Conservation (phyloP, 1,284 basidiomycete species). For the Ceratobasidium sp. region DNA sequence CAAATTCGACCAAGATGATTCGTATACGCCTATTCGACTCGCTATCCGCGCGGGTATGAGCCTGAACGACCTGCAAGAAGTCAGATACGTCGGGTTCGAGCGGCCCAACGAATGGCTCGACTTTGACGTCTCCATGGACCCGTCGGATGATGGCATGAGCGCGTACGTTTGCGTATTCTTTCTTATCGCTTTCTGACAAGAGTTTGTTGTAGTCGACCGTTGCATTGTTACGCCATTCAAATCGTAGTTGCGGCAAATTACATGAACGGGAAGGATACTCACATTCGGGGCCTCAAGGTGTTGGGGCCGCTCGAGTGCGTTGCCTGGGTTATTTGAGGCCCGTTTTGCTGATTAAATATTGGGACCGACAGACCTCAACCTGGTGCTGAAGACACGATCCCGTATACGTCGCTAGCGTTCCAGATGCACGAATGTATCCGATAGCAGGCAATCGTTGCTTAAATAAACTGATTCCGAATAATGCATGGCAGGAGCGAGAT, state of each 20-base stretch:
- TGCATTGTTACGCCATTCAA: slow-evolving; percentile 91
- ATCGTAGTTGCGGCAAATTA: slow-evolving; percentile 94
- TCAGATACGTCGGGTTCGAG: slow-evolving; percentile 84
- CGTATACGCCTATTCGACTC: slow-evolving; percentile 94
- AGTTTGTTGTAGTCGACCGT: slow-evolving; percentile 72
- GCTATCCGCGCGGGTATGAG: slow-evolving; percentile 93
- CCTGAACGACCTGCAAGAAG: slow-evolving; percentile 91
- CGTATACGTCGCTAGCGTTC: slow-evolving; percentile 73
- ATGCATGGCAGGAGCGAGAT: background rate
- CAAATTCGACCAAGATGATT: slow-evolving; percentile 90
- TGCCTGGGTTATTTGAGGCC: background rate
- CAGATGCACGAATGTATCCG: slow-evolving; percentile 84
- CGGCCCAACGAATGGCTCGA: slow-evolving; percentile 97
- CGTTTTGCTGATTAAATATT: slow-evolving; percentile 20
- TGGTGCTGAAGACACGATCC: slow-evolving; percentile 73
- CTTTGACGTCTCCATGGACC: slow-evolving; percentile 86
- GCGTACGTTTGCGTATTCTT: slow-evolving; percentile 9
- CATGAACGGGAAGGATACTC: slow-evolving; percentile 99
- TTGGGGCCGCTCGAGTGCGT: slow-evolving; percentile 87
- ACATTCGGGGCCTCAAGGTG: slow-evolving; percentile 89
- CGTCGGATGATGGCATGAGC: slow-evolving; percentile 79
- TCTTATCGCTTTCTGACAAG: background rate
- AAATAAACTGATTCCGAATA: too few species aligned
- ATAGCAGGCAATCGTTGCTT: slow-evolving; percentile 54
- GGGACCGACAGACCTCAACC: slow-evolving; percentile 60